These are phyloP conservation scores for Fraxinus dipetala DNA, from an alignment of 305 asterid genomes.

Conservation along the genomic window DNA sequence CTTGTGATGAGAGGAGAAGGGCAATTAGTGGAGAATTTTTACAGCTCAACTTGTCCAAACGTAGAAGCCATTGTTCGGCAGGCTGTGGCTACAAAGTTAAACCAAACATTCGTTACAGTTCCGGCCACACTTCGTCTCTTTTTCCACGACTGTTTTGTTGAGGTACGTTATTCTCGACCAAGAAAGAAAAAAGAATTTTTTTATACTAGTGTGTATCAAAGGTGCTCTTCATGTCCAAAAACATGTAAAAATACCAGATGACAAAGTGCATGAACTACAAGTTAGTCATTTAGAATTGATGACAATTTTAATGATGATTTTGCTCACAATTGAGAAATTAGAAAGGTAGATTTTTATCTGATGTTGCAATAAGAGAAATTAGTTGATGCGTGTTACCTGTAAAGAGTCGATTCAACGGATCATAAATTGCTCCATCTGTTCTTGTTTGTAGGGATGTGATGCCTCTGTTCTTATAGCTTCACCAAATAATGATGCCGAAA, in stretches of 20 bases:
- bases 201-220: not conserved
- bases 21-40: conserved; percentile 50
- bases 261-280: not conserved
- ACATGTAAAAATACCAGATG: not conserved
- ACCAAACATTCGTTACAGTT: conserved; percentile 52
- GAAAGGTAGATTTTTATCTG: not conserved
- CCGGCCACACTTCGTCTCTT: conserved; percentile 70
- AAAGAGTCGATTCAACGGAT: not conserved
- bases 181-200: not conserved
- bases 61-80: conserved; percentile 51
- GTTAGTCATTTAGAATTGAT: not conserved
- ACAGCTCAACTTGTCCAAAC: conserved; percentile 48
- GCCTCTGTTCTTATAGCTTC: conserved; percentile 63
- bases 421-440: not conserved
- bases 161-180: conserved; percentile 30
- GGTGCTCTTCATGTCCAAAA: not conserved
- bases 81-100: conserved; percentile 43
- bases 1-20: conserved; percentile 35
- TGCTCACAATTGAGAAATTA: not conserved
- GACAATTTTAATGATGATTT: not conserved
- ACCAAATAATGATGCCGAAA: conserved; percentile 66
- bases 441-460: conserved; percentile 62
- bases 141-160: conserved; percentile 73
- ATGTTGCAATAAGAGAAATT: not conserved
- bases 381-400: not conserved